Base-by-base conservation (phyloP, 2,329 filamentous ascomycete genomes). In the Ascochyta clinopodiicola region DNA sequence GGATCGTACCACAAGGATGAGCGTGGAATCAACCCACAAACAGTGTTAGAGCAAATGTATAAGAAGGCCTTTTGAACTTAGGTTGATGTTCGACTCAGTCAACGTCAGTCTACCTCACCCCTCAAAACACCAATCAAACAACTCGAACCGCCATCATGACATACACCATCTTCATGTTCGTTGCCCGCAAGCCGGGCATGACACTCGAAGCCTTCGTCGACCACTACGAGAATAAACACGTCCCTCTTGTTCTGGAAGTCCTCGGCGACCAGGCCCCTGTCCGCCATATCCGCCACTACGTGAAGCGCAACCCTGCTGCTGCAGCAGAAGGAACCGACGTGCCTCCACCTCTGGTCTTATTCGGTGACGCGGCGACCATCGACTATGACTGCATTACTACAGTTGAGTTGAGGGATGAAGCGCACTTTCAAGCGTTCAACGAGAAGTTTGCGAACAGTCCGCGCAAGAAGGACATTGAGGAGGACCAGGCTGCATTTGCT, bases 251-350 rank as follows among this genome's bases (percentile, higher is more conserved):
- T 19, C 61, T 67, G 19, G 42, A 51, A 8, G 36, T 63, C 12
- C 57, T 67, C n/a, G 61, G 61, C 6, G 45, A 62, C 32, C 52
- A 56, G 12, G 62, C 64, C 29, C 66, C 68, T 2, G 45, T 66
- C 6, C 59, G 61, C 19, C 60, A 70, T 38, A 63, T 61, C 19
- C 57, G 68, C 15, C 53, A 68, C 55, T 69, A 70, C 38, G 29
- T 67, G 12, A 60, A 68, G 24, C 59, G 60, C 15, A 22, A 39
- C 13, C 48, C 56, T 45, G 51, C 17, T 9, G 43, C 36, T n/a
- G 34, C 43, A 0, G 42, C 43, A 0, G 42, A 51, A 24, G 49
- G 39, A 6, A 39, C 12, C 3, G 34, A 39, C 2, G 25, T 43
- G 15, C 47, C 52, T 44, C 50, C 48, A 17, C 55, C 51, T 4